A percentile compares a stretch with the other conserved stretches of the same genome.
phyloP scores from a whole-genome alignment of 768 basidiomycete species.

The Macrocybe gigantea region DNA sequence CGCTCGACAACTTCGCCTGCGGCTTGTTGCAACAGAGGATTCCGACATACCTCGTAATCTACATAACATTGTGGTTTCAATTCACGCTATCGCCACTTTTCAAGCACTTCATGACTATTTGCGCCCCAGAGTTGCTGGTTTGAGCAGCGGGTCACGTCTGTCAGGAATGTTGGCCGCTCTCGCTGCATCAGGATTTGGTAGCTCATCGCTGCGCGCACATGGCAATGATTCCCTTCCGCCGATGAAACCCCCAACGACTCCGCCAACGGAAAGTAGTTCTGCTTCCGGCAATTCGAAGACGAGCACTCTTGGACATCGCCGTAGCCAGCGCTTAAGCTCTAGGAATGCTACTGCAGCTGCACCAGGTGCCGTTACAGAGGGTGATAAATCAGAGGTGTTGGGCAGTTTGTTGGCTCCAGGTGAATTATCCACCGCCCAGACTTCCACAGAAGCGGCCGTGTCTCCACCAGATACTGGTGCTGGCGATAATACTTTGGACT shows the following conservation, averaged over 20 bases:
- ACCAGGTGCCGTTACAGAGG: neutral
- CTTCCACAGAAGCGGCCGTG: conserved; percentile 12
- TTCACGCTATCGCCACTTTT: conserved; percentile 97
- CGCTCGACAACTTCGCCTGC: conserved; percentile 87
- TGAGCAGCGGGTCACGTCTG: conserved; percentile 59
- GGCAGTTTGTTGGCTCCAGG: too few relatives aligned
- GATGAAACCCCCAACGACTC: conserved; percentile 24
- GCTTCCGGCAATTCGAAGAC: conserved; percentile 25
- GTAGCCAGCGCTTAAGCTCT: conserved; percentile 80
- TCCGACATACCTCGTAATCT: conserved; percentile 82
- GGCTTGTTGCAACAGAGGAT: conserved; percentile 84
- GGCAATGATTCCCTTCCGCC: conserved; percentile 28
- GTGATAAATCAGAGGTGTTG: too few relatives aligned
- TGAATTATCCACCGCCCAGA: conserved; percentile 2
- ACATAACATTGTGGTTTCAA: conserved; percentile 92
- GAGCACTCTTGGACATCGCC: conserved; percentile 51
- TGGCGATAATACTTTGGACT: conserved; percentile 58
- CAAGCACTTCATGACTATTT: conserved; percentile 96
- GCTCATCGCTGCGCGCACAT: conserved; percentile 34
- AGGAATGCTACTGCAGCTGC: conserved; percentile 35
- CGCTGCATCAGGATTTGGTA: conserved; percentile 66
- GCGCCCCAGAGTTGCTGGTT: conserved; percentile 79
- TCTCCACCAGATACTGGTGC: conserved; percentile 34
- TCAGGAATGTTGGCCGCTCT: conserved; percentile 91
- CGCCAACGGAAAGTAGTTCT: conserved; percentile 17